phyloP scores from a whole-genome alignment of 768 basidiomycete species.

The Ramaria sp. region DNA sequence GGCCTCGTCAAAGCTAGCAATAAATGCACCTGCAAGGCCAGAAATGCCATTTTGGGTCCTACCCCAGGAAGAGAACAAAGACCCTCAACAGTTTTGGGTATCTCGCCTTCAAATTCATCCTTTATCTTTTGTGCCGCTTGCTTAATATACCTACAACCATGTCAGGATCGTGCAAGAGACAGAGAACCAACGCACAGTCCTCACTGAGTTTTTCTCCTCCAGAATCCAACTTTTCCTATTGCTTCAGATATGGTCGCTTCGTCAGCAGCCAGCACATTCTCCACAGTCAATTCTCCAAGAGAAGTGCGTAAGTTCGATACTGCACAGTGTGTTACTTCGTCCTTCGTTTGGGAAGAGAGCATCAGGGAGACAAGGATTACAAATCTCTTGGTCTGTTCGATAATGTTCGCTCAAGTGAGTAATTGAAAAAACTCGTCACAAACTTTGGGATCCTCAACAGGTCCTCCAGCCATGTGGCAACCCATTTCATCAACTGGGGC shows the following conservation, averaged over 20 bases:
- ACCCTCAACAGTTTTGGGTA: slow-evolving; percentile 82
- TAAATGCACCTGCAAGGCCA: slow-evolving; percentile 47
- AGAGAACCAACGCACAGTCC: slow-evolving; percentile 17
- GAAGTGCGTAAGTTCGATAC: slow-evolving; percentile 59
- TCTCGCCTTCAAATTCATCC: slow-evolving; percentile 70
- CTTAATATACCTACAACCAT: slow-evolving; percentile 52
- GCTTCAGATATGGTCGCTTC: slow-evolving; percentile 55
- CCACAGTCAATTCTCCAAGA: slow-evolving; percentile 68
- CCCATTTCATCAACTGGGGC: slow-evolving; percentile 95
- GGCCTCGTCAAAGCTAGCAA: not conserved
- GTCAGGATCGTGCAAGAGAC: not conserved
- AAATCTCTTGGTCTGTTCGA: slow-evolving; percentile 61
- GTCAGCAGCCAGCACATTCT: slow-evolving; percentile 55
- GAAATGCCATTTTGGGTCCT: slow-evolving; percentile 94
- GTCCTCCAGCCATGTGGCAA: slow-evolving; percentile 57
- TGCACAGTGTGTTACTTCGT: slow-evolving; percentile 77
- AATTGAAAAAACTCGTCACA: slow-evolving; percentile 6
- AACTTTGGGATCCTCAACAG: slow-evolving; percentile 60
- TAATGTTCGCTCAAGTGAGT: slow-evolving; percentile 9
- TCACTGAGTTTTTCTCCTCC: slow-evolving; percentile 77
- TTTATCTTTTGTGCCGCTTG: slow-evolving; percentile 57
- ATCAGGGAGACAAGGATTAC: slow-evolving; percentile 85
- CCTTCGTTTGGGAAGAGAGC: slow-evolving; percentile 94
- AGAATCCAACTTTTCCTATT: slow-evolving; percentile 88
- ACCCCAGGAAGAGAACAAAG: slow-evolving; percentile 84